Conservation (phyloP, 306 rosid genomes). For the Gastrolobium bilobum region DNA sequence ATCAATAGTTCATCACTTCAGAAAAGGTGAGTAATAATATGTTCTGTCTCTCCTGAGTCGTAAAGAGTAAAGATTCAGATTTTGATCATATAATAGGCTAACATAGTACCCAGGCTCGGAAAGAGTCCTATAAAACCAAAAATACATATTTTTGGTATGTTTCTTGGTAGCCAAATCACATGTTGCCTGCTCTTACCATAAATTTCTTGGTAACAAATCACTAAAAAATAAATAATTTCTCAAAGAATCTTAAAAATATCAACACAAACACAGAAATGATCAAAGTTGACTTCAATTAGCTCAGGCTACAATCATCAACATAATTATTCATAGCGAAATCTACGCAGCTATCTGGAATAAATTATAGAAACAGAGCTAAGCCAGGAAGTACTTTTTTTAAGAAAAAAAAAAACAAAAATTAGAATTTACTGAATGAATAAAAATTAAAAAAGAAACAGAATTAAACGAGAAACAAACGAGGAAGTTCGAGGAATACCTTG, state of each 20-base stretch:
- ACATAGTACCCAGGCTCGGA: background rate
- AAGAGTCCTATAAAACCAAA: conserved; percentile 4
- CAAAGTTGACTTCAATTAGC: background rate
- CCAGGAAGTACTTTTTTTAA: background rate
- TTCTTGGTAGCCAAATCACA: background rate
- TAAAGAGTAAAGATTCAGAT: background rate
- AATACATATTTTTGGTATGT: background rate
- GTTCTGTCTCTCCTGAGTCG: background rate
- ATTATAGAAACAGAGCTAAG: background rate
- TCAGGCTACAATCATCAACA: background rate
- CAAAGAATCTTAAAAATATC: background rate
- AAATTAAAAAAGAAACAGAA: background rate
- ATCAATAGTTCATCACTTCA: too few species aligned
- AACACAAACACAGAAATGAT: background rate
- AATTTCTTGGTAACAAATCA: background rate
- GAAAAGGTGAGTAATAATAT: background rate
- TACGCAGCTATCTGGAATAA: background rate
- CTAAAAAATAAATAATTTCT: conserved; percentile 5
- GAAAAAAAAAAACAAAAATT: background rate
- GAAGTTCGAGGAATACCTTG: conserved; percentile 40
- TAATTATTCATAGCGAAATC: background rate
- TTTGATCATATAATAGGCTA: background rate
- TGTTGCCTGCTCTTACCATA: background rate
- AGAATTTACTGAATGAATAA: background rate
- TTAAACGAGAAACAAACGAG: background rate